Percentiles rank a stretch among this genome's conserved stretches.
phyloP scores from a whole-genome alignment of 352 stramenopile genomes.

The Phytophthora tubulina region DNA sequence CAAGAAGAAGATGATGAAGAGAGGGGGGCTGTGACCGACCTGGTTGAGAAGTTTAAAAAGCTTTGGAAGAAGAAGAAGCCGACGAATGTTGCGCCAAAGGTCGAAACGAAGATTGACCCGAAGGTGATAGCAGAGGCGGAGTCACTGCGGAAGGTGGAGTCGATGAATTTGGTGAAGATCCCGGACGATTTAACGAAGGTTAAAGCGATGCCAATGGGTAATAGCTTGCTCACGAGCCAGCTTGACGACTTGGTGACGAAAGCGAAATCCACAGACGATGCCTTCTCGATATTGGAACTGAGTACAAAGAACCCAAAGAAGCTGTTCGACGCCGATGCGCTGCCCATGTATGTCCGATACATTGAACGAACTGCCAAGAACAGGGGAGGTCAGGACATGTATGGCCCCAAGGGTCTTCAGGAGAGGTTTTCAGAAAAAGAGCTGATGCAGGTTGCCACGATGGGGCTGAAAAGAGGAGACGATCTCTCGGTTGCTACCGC shows the following conservation, averaged over 20 bases:
- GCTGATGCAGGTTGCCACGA: neutral
- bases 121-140: neutral
- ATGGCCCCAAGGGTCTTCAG: neutral
- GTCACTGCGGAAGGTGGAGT: neutral
- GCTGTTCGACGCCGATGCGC: neutral
- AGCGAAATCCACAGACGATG: neutral
- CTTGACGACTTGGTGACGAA: neutral
- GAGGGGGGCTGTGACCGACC: neutral
- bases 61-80: neutral
- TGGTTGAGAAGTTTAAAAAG: slow-evolving; percentile 3
- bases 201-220: neutral
- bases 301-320: neutral
- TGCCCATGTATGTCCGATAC: neutral
- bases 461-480: neutral
- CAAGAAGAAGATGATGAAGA: slow-evolving; percentile 13
- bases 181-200: neutral
- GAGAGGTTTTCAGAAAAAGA: neutral
- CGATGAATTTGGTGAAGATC: neutral
- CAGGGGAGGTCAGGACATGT: neutral
- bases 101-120: neutral
- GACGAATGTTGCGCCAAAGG: neutral
- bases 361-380: neutral
- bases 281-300: slow-evolving; percentile 1
- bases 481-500: neutral
- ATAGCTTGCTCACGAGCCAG: neutral